Evolutionary conservation across 73 alveolate species (phyloP), one percentile per base, ranked within the genome.

Genomic region (Symbiodinium pilosum): DNA sequence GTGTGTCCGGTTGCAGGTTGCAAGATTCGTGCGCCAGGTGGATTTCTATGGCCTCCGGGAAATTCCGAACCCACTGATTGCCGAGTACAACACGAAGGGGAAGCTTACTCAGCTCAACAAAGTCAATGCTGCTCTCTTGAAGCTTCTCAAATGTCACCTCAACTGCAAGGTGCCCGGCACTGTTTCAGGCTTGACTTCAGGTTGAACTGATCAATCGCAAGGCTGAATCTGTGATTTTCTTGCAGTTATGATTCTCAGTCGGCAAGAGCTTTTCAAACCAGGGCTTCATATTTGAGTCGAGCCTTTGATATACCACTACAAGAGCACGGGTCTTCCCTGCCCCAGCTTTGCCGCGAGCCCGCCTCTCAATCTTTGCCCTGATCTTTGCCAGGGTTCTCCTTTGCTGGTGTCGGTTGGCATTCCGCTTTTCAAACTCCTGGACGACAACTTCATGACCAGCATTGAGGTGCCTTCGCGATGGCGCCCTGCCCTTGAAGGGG

Each of bases 401-500:
- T 47, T 93, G 51, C 88, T 93, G 83, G 98, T 93, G 5, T 77
- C 98, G 26, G 89, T 93, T 40, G 98, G 98, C 20, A 52, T 93
- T 30, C 98, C 98, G 21, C 43, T 93, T 14, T 93, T 93, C 98
- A 93, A 93, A 36, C 69, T 81, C 30, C 77, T 93, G 98, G 93
- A 73, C 43, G 98, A 93, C 32, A 81, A 52, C 69, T 93, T 93
- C 93, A 93, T 93, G 98, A 93, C 98, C 32, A 81, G 77, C 85
- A 81, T 93, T 40, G 68, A 77, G 18, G 85, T 93, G 24, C 64
- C 69, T 9, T 75, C 85, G 4, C 91, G 98, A 16, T 93, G 98
- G 98, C 56, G 98, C 28, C 98, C 98, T 2, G 98, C 98, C 38
- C 51, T 93, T 69, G 98, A 93, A 34, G 98, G 98, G 40, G 98